A percentile compares a stretch with the other conserved stretches of the same genome.
These are phyloP conservation scores for Dactylorhiza incarnata DNA, from an alignment of 106 monocot species.

Conservation along the genomic window DNA sequence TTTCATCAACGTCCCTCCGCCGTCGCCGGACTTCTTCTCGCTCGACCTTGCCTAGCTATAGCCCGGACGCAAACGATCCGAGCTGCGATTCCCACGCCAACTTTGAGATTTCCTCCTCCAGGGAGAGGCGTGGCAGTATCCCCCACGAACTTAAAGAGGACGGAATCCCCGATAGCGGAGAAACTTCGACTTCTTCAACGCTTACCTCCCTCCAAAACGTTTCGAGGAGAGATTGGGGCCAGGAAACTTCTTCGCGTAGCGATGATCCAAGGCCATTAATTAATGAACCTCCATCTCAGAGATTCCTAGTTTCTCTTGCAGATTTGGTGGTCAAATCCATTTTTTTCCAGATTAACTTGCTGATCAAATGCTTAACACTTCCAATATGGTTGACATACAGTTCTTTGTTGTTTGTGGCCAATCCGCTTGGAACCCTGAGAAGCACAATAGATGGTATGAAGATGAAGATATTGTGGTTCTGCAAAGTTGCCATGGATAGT, in stretches of 20 bases:
- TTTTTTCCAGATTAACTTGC: constrained; percentile 44
- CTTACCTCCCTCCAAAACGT: constrained; percentile 9
- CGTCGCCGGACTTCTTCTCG: neutral
- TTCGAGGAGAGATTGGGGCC: neutral
- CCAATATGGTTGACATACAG: constrained; percentile 42
- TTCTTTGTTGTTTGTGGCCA: constrained; percentile 30
- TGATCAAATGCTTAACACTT: constrained; percentile 28
- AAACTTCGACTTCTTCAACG: constrained; percentile 5
- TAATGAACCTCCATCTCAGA: constrained; percentile 1
- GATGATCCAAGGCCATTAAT: neutral
- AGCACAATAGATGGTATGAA: constrained; percentile 5
- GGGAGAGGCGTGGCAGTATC: neutral
- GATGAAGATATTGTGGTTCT: constrained; percentile 15
- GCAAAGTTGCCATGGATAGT: constrained; percentile 8
- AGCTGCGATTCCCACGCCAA: neutral
- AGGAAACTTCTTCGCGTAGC: neutral
- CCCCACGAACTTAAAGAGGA: neutral
- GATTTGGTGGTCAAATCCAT: constrained; percentile 55
- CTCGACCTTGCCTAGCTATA: neutral
- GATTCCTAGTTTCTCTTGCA: constrained; percentile 22
- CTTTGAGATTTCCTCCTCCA: neutral
- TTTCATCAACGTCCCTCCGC: constrained; percentile 3
- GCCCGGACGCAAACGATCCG: neutral
- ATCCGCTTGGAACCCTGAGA: constrained; percentile 51
- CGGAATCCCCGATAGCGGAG: neutral